Evolutionary conservation across 2,329 filamentous ascomycete species (phyloP).

Genomic region (Lachnellula suecica): DNA sequence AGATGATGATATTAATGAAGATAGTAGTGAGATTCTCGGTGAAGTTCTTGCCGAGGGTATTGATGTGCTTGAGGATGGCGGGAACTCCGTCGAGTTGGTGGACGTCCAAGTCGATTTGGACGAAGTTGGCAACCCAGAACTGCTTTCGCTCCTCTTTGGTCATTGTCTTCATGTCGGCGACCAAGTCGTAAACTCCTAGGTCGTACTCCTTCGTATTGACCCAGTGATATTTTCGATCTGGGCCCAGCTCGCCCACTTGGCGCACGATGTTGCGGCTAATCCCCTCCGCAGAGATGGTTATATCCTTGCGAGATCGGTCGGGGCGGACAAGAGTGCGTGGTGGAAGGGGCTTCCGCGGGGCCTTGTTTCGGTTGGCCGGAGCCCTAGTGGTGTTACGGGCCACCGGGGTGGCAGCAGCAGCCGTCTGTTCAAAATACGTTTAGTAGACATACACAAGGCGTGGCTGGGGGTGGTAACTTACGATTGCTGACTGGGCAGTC

Average conservation of each 20-base stretch:
- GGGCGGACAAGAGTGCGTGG: not conserved
- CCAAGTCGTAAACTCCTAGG: slow-evolving; percentile 1
- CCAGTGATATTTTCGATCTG: not conserved
- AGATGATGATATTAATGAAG: not conserved
- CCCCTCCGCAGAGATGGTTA: not conserved
- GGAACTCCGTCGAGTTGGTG: not conserved
- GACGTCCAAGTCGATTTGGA: slow-evolving; percentile 3
- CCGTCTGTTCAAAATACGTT: too few species aligned
- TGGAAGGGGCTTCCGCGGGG: not conserved
- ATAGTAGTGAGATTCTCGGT: not conserved
- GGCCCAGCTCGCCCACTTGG: not conserved
- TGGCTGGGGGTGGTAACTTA: too few species aligned
- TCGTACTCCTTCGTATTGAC: not conserved
- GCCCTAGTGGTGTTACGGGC: too few species aligned
- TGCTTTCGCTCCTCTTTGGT: not conserved
- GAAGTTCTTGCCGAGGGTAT: not conserved
- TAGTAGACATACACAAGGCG: too few species aligned
- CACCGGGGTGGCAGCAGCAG: too few species aligned
- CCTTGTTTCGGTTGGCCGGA: too few species aligned
- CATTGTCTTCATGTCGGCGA: not conserved
- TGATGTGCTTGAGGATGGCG: not conserved
- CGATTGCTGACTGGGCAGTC: too few species aligned
- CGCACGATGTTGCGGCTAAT: slow-evolving; percentile 1
- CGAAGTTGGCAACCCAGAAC: not conserved
- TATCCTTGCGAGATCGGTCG: slow-evolving; percentile 1